Evolutionary conservation across 1,284 basidiomycete genomes (phyloP).

Genomic region (Phaffia rhodozyma): DNA sequence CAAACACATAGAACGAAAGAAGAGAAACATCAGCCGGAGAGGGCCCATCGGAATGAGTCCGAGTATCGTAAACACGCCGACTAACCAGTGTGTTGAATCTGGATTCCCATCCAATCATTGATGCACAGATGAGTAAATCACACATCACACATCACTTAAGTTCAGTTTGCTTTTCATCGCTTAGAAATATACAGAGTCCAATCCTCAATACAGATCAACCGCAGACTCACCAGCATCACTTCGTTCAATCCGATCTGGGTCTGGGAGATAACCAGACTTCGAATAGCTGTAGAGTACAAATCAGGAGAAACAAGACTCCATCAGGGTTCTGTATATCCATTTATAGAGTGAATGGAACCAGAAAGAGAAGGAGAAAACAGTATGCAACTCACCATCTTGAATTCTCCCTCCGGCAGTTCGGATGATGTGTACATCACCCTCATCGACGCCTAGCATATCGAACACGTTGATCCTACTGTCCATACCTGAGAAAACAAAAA

Average conservation of each 20-base stretch:
- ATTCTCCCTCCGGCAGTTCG: constrained; percentile 17
- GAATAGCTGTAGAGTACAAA: constrained; percentile 1
- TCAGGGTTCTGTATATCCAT: too few species aligned
- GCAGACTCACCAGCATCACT: constrained; percentile 17
- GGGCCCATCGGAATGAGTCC: background rate
- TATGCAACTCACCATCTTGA: constrained; percentile 8
- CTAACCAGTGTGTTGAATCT: constrained; percentile 19
- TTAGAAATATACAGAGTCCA: background rate
- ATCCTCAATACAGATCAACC: background rate
- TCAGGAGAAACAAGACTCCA: too few species aligned
- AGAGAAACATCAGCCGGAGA: background rate
- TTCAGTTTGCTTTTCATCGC: background rate
- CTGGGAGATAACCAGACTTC: constrained; percentile 16
- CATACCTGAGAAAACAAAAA: constrained; percentile 10
- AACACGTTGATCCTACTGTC: constrained; percentile 15
- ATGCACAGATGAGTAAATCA: background rate
- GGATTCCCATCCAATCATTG: background rate
- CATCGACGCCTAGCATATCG: constrained; percentile 14
- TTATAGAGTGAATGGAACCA: background rate
- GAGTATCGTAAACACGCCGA: background rate
- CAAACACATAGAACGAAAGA: background rate
- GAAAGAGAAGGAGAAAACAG: background rate
- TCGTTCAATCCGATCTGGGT: constrained; percentile 19
- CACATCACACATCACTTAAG: background rate
- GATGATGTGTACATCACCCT: constrained; percentile 16